Evolutionary conservation across 2,329 filamentous ascomycete genomes (phyloP).

Genomic region (Plenodomus biglobosus): DNA sequence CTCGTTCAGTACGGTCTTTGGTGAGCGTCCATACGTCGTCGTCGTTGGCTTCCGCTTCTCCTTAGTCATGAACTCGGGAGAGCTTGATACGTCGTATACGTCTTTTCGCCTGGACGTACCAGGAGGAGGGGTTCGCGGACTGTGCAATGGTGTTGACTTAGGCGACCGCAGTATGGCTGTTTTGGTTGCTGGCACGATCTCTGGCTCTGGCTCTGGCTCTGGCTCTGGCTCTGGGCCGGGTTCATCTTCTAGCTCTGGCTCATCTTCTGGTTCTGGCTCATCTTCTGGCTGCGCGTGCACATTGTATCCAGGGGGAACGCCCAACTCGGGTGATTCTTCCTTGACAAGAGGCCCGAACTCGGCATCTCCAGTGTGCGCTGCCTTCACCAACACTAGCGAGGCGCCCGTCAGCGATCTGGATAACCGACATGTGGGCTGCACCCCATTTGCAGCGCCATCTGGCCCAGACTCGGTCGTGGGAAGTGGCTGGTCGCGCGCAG

Average conservation of each 20-base stretch:
- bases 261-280: too few relatives aligned
- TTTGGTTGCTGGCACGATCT: neutral
- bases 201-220: too few relatives aligned
- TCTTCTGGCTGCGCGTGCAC: neutral
- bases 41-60: constrained; percentile 9
- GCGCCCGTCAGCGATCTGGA: constrained; percentile 17
- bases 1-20: constrained; percentile 10
- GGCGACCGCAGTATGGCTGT: constrained; percentile 11
- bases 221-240: too few relatives aligned
- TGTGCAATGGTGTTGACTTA: constrained; percentile 4
- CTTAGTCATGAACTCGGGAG: constrained; percentile 17
- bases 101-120: constrained; percentile 8
- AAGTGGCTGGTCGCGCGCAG: constrained; percentile 30
- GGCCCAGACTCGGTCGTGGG: constrained; percentile 28
- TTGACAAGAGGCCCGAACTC: constrained; percentile 26
- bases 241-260: too few relatives aligned
- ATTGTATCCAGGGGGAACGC: neutral
- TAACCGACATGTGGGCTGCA: neutral
- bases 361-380: constrained; percentile 19
- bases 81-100: constrained; percentile 21
- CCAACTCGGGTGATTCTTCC: constrained; percentile 30
- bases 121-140: constrained; percentile 1
- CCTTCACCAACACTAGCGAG: constrained; percentile 22
- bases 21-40: constrained; percentile 18
- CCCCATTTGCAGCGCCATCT: neutral